Conservation (phyloP, 1,284 basidiomycete species). For the Xerocomus nothofagi region DNA sequence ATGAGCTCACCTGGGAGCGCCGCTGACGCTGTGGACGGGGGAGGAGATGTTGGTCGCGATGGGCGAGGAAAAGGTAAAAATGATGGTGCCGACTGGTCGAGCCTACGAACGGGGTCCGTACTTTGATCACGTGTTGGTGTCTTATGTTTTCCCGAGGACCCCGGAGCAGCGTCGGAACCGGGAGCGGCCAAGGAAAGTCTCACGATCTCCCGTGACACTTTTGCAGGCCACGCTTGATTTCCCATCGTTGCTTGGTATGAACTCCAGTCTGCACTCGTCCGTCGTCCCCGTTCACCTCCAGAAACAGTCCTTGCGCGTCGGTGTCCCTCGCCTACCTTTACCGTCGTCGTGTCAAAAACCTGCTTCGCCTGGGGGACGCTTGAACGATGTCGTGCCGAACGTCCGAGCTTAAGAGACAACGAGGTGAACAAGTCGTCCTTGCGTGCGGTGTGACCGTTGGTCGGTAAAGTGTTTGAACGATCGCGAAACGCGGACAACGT, state of each 20-base stretch:
- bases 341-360: conserved; percentile 1
- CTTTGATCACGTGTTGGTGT: conserved; percentile 22
- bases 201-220: conserved; percentile 45
- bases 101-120: conserved; percentile 17
- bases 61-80: conserved; percentile 37
- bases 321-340: conserved; percentile 13
- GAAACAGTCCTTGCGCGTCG: conserved; percentile 29
- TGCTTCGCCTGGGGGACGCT: conserved; percentile 11
- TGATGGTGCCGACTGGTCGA: conserved; percentile 27
- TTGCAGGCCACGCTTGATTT: conserved; percentile 43
- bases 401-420: conserved; percentile 24
- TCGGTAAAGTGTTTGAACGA: conserved; percentile 28
- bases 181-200: conserved; percentile 36
- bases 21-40: conserved; percentile 26
- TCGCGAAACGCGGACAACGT: conserved; percentile 19
- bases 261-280: conserved; percentile 45
- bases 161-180: conserved; percentile 18
- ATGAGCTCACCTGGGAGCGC: conserved; percentile 26
- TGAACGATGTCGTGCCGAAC: conserved; percentile 18
- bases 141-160: conserved; percentile 22
- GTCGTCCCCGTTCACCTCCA: conserved; percentile 23
- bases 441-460: conserved; percentile 10
- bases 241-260: conserved; percentile 39
- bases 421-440: conserved; percentile 29
- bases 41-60: conserved; percentile 23